A percentile compares a stretch with the other conserved stretches of the same genome.
Conservation (phyloP, 2,329 filamentous ascomycete species). For the Claviceps sp. region DNA sequence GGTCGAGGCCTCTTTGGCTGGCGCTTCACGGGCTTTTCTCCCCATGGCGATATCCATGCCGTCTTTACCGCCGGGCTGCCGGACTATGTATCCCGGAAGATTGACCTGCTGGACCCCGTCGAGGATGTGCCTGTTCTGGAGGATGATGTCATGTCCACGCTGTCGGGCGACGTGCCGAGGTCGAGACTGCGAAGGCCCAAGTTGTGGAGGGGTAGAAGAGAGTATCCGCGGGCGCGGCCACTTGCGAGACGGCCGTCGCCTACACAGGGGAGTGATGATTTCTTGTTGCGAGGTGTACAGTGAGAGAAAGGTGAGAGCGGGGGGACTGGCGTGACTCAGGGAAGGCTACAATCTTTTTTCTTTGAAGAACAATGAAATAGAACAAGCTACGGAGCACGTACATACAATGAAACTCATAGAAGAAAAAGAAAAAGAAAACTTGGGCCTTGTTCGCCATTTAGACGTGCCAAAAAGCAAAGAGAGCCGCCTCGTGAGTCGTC, state of each 20-base stretch:
- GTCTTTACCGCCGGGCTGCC: constrained; percentile 49
- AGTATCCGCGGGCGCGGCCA: constrained; percentile 5
- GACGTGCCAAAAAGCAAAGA: no score
- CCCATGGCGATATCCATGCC: constrained; percentile 46
- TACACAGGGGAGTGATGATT: not conserved
- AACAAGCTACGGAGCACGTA: no score
- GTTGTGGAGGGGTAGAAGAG: constrained; percentile 3
- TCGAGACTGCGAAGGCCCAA: constrained; percentile 4
- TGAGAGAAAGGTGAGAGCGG: not conserved
- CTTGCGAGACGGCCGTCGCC: not conserved
- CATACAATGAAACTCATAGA: not conserved
- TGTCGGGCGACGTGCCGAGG: constrained; percentile 13
- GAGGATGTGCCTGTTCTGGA: constrained; percentile 21
- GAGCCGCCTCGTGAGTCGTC: no score
- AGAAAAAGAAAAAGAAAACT: no score
- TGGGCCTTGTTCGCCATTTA: no score
- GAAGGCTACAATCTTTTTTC: not conserved
- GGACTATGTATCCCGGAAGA: constrained; percentile 20
- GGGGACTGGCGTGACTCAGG: not conserved
- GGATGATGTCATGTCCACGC: constrained; percentile 17
- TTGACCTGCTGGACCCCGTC: constrained; percentile 21
- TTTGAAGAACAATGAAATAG: no score
- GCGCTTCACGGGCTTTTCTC: constrained; percentile 36
- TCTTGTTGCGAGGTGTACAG: not conserved
- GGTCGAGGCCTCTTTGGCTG: constrained; percentile 15